phyloP scores from a whole-genome alignment of 2,329 filamentous ascomycete species.

The Fusarium neocosmosporiellum region DNA sequence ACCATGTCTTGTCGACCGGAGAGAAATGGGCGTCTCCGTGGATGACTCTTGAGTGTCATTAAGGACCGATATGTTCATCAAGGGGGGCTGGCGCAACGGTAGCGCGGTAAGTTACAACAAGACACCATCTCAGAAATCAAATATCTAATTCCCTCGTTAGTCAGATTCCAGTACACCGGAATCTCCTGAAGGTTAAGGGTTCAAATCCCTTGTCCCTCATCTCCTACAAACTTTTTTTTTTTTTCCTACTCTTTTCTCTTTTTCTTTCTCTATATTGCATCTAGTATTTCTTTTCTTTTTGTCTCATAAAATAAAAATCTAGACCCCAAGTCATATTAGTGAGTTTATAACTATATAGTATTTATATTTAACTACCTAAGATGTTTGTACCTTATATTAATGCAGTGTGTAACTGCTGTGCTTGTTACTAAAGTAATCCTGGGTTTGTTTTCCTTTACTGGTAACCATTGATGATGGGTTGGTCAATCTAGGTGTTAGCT shows the following conservation, averaged over 20 bases:
- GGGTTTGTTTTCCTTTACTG: not conserved
- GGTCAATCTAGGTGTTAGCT: not conserved
- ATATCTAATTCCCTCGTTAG: not conserved
- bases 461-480: too few relatives aligned
- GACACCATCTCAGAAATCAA: not conserved
- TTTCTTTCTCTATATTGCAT: too few relatives aligned
- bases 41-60: not conserved
- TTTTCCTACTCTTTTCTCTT: not conserved
- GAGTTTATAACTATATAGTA: not conserved
- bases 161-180: not conserved
- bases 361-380: not conserved
- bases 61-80: not conserved
- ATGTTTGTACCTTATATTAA: not conserved
- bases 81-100: constrained; percentile 1
- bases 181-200: not conserved
- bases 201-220: constrained; percentile 2
- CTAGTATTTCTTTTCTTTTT: not conserved
- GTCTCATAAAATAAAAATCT: not conserved
- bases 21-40: not conserved
- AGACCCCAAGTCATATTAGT: accelerated
- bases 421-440: not conserved
- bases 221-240: not conserved
- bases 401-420: not conserved
- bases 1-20: not conserved
- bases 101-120: not conserved